Conservation (phyloP, 371 early-diverging fungal genomes). For the Lichtheimia hyalospora region DNA sequence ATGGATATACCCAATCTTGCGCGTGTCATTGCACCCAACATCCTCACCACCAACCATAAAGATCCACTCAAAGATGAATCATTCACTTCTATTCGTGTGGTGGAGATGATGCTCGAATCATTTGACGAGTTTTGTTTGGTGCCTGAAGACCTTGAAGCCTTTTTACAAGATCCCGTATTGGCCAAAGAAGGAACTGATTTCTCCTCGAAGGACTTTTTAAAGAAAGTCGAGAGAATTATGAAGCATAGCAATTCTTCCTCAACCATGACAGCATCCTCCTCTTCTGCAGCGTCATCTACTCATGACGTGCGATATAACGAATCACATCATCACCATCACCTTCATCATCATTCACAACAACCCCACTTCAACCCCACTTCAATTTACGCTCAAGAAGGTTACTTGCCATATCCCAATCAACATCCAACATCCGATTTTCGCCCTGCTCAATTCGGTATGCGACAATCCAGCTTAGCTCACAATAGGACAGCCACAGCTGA, state of each 20-base stretch:
- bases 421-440: slow-evolving; percentile 20
- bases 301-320: slow-evolving; percentile 11
- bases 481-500: not conserved
- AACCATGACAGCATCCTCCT: slow-evolving; percentile 3
- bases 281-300: slow-evolving; percentile 7
- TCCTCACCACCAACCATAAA: slow-evolving; percentile 82
- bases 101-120: slow-evolving; percentile 71
- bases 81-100: slow-evolving; percentile 72
- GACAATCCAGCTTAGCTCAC: slow-evolving; percentile 5
- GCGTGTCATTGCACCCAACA: slow-evolving; percentile 93
- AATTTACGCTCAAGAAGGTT: slow-evolving; percentile 44
- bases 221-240: slow-evolving; percentile 42
- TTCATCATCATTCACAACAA: slow-evolving; percentile 8
- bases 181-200: slow-evolving; percentile 30
- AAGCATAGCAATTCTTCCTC: slow-evolving; percentile 13
- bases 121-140: slow-evolving; percentile 80
- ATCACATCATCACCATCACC: slow-evolving; percentile 7
- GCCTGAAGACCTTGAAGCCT: slow-evolving; percentile 46
- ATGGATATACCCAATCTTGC: slow-evolving; percentile 96
- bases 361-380: slow-evolving; percentile 22
- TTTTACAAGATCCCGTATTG: slow-evolving; percentile 41
- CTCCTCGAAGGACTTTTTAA: slow-evolving; percentile 45
- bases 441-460: slow-evolving; percentile 3
- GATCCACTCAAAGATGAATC: slow-evolving; percentile 79
- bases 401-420: slow-evolving; percentile 35